phyloP scores from a whole-genome alignment of 1,284 basidiomycete species.

The Leccinum subrobustum region DNA sequence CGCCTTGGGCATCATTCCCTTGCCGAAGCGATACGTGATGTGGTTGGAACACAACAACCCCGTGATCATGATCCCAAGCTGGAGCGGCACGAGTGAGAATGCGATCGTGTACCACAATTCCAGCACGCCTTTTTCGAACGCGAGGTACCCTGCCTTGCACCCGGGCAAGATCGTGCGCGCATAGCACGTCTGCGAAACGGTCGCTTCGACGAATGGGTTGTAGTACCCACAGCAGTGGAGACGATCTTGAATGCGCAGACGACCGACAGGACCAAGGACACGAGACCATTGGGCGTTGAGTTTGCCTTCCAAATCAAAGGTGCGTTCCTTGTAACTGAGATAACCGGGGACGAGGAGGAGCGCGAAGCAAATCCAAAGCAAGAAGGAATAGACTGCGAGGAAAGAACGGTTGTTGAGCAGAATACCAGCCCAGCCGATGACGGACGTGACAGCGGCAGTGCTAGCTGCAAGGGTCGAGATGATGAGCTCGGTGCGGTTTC shows the following conservation, averaged over 20 bases:
- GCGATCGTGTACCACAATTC: not conserved
- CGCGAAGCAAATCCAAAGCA: conserved; percentile 48
- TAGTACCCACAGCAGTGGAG: conserved; percentile 52
- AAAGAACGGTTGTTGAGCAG: conserved; percentile 53
- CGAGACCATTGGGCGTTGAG: conserved; percentile 48
- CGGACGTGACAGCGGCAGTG: conserved; percentile 25
- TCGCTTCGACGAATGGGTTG: conserved; percentile 47
- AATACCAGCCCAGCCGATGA: conserved; percentile 50
- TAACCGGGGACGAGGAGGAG: conserved; percentile 50
- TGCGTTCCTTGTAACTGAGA: conserved; percentile 46
- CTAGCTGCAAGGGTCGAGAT: conserved; percentile 43
- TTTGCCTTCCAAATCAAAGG: conserved; percentile 53
- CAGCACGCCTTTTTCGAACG: not conserved
- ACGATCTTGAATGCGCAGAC: conserved; percentile 46
- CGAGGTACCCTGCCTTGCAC: conserved; percentile 46
- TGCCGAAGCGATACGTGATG: conserved; percentile 53
- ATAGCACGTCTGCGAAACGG: conserved; percentile 47
- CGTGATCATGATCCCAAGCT: conserved; percentile 30
- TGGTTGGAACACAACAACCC: conserved; percentile 50
- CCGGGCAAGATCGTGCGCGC: conserved; percentile 46
- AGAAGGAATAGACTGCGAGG: conserved; percentile 45
- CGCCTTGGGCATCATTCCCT: conserved; percentile 50
- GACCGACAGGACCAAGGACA: conserved; percentile 27
- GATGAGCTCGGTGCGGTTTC: conserved; percentile 44
- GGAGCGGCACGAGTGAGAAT: not conserved